A percentile compares a stretch with the other conserved stretches of the same genome.
Conservation (phyloP, 768 basidiomycete species). For the Rhodosporidiobolus odoratus region DNA sequence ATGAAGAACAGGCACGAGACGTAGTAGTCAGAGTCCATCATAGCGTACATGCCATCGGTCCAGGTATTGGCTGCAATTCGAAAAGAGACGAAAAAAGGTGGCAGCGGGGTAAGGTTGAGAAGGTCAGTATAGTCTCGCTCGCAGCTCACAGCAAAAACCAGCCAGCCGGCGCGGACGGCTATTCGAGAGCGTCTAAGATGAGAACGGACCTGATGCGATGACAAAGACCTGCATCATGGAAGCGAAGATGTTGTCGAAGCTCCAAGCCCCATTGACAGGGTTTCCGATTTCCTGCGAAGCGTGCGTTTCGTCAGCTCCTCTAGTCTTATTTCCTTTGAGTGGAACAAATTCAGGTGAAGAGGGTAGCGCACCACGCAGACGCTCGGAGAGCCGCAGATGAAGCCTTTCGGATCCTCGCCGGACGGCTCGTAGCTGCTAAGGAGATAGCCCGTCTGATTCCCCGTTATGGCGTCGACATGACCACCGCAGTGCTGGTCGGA, state of each 20-base stretch:
- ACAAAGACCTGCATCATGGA: conserved; percentile 77
- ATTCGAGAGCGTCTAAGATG: not conserved
- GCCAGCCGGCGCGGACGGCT: too few species aligned
- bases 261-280: conserved; percentile 61
- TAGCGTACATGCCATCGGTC: conserved; percentile 64
- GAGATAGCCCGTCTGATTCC: conserved; percentile 53
- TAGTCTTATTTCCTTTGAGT: not conserved
- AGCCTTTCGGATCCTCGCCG: conserved; percentile 63
- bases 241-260: conserved; percentile 82
- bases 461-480: conserved; percentile 59
- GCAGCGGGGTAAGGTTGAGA: not conserved
- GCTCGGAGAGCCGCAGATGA: conserved; percentile 81
- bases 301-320: not conserved
- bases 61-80: conserved; percentile 45
- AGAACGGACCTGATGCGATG: conserved; percentile 64
- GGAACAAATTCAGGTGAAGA: not conserved
- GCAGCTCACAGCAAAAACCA: not conserved
- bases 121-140: not conserved
- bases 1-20: conserved; percentile 85
- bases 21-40: conserved; percentile 85
- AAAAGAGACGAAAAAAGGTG: too few species aligned
- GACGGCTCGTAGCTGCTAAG: conserved; percentile 48
- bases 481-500: conserved; percentile 70
- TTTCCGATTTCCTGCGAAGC: conserved; percentile 56
- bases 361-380: conserved; percentile 60